A percentile compares a stretch with the other conserved stretches of the same genome.
Evolutionary conservation across 192 early-diverging fungal species (phyloP).

Genomic region (Entomortierella beljakovae): DNA sequence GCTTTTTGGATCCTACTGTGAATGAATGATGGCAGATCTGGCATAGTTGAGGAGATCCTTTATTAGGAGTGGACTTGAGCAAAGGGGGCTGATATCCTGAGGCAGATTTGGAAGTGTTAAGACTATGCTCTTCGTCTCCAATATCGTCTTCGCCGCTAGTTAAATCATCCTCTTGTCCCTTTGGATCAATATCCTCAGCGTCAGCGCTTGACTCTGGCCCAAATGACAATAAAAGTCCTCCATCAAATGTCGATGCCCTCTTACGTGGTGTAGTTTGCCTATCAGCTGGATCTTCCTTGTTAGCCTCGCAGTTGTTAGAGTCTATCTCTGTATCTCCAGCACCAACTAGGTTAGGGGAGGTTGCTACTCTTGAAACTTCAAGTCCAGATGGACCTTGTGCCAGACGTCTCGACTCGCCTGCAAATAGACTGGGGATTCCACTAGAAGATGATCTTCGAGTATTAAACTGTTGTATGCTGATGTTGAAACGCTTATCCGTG

Average conservation of each 20-base stretch:
- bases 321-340: not conserved
- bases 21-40: constrained; percentile 36
- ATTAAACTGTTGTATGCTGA: constrained; percentile 18
- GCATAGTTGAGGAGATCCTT: constrained; percentile 9
- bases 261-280: constrained; percentile 20
- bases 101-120: not conserved
- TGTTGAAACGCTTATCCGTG: constrained; percentile 16
- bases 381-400: constrained; percentile 1
- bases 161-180: constrained; percentile 34
- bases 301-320: not conserved
- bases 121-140: not conserved
- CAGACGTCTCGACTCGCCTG: constrained; percentile 14
- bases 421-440: constrained; percentile 31
- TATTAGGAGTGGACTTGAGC: not conserved
- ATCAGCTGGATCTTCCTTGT: not conserved
- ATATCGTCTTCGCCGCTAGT: constrained; percentile 39
- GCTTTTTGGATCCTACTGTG: not conserved
- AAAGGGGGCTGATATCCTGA: not conserved
- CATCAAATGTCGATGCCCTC: constrained; percentile 53
- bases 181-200: not conserved
- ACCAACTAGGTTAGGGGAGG: constrained; percentile 17
- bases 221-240: constrained; percentile 28
- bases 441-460: constrained; percentile 41
- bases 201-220: not conserved
- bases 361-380: constrained; percentile 23